Base-by-base conservation (phyloP, 2,329 filamentous ascomycete species). In the Claviceps sp. region DNA sequence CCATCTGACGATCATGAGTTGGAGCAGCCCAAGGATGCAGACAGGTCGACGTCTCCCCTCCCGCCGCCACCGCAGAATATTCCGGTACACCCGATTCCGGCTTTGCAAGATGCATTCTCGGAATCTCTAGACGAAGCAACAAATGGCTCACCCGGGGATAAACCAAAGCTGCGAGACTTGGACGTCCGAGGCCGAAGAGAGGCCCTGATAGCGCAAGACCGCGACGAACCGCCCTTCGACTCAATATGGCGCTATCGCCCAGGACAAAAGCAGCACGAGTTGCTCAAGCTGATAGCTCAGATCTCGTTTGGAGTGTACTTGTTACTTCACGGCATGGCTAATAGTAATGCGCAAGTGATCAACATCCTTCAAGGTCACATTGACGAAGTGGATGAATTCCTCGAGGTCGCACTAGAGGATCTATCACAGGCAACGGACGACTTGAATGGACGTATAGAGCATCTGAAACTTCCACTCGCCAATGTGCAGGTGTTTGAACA, bases 291-390 rank as follows among this genome's bases (percentile, higher is more conserved):
- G 48, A 80, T 94, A 63, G 84, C 91, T 16, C 91, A 97, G 68
- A 90, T 97, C 59, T 85, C 89, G 1, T 97, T 97, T 66, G 91
- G 93, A 19, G 84, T 97, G 40, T 90, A 96, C 65, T 74, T 97
- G 45, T 71, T 97, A 53, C 80, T 94, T 52, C 84, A 90, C 61
- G 82, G 84, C 55, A 80, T 94, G 65, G 90, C 93, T 50, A 95
- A 91, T 67, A 94, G 88, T 59, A 87, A 95, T 58, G 76, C 82
- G 38, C 87, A 95, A 64, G 91, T 96, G 13, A 84, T 95, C 56
- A 82, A 78, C 57, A 97, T 97, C 50, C 74, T 97, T 52, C 89
- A 96, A 63, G 82, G 81, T 14, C 91, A 97, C 66, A 93, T 97
- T 55, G 87, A 95, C 62, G 91, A 97, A 66, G 81, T 97, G 34